Percentiles rank a stretch among this genome's conserved stretches.
Conservation (phyloP, 2,329 filamentous ascomycete genomes). For the Tolypocladium ophioglossoides region DNA sequence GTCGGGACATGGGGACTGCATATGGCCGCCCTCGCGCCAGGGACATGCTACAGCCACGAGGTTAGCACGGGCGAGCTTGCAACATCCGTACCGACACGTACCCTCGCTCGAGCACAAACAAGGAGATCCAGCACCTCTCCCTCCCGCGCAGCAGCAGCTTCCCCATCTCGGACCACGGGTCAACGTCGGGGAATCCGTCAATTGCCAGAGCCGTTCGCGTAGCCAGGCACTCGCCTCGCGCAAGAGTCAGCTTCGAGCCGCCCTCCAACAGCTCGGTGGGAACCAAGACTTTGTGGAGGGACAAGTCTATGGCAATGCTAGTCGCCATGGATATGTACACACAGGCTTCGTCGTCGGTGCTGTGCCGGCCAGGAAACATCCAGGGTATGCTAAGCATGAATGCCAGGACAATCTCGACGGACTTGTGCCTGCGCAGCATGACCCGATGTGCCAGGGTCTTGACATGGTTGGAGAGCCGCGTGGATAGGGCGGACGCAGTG, state of each 20-base stretch:
- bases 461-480: constrained; percentile 53
- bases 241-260: constrained; percentile 34
- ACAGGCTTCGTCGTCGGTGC: constrained; percentile 63
- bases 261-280: constrained; percentile 37
- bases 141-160: constrained; percentile 50
- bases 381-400: constrained; percentile 70
- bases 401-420: constrained; percentile 62
- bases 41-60: constrained; percentile 37
- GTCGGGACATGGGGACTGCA: constrained; percentile 54
- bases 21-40: constrained; percentile 59
- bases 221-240: constrained; percentile 59
- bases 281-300: constrained; percentile 57
- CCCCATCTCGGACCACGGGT: constrained; percentile 49
- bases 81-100: constrained; percentile 15
- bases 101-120: constrained; percentile 65
- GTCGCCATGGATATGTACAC: constrained; percentile 60
- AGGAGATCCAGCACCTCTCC: constrained; percentile 59
- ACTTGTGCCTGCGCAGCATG: constrained; percentile 51
- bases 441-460: constrained; percentile 52
- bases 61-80: not conserved
- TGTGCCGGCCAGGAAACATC: constrained; percentile 59
- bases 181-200: constrained; percentile 56
- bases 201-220: constrained; percentile 52
- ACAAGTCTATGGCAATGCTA: constrained; percentile 58
- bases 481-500: constrained; percentile 52